Evolutionary conservation across 345 rosid species (phyloP).

Genomic region (Chamaenerion angustifolium): DNA sequence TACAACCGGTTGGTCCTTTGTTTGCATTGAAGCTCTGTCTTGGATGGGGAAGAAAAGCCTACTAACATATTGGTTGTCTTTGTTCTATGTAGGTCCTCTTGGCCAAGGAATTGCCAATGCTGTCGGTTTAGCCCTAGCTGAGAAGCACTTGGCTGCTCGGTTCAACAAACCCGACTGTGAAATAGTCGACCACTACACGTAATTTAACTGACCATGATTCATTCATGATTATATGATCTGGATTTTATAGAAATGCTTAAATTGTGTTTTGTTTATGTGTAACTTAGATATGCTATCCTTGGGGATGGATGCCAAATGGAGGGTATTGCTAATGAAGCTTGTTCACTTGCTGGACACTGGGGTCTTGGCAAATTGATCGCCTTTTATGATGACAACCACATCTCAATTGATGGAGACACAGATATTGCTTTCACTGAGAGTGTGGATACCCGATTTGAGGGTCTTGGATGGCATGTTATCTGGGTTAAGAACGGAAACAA

Average conservation of each 20-base stretch:
- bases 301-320: slow-evolving; percentile 99
- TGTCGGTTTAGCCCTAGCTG: slow-evolving; percentile 88
- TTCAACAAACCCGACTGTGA: slow-evolving; percentile 72
- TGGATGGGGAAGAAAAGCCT: background rate
- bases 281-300: slow-evolving; percentile 44
- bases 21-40: background rate
- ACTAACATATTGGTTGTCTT: background rate
- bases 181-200: slow-evolving; percentile 90
- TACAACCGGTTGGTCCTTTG: slow-evolving; percentile 64
- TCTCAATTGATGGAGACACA: slow-evolving; percentile 95
- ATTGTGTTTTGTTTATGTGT: slow-evolving; percentile 4
- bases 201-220: slow-evolving; percentile 3
- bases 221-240: no score
- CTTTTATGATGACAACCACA: slow-evolving; percentile 97
- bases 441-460: slow-evolving; percentile 80
- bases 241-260: no score
- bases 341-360: slow-evolving; percentile 95
- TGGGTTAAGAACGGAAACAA: slow-evolving; percentile 99
- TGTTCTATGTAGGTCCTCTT: slow-evolving; percentile 55
- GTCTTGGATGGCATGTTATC: slow-evolving; percentile 98
- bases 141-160: slow-evolving; percentile 88
- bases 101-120: slow-evolving; percentile 92
- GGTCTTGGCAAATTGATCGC: slow-evolving; percentile 98
- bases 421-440: slow-evolving; percentile 94
- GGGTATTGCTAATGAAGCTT: slow-evolving; percentile 84